These are phyloP conservation scores for Candida ortonii DNA, from an alignment of 805 yeast genomes.

Conservation along the genomic window DNA sequence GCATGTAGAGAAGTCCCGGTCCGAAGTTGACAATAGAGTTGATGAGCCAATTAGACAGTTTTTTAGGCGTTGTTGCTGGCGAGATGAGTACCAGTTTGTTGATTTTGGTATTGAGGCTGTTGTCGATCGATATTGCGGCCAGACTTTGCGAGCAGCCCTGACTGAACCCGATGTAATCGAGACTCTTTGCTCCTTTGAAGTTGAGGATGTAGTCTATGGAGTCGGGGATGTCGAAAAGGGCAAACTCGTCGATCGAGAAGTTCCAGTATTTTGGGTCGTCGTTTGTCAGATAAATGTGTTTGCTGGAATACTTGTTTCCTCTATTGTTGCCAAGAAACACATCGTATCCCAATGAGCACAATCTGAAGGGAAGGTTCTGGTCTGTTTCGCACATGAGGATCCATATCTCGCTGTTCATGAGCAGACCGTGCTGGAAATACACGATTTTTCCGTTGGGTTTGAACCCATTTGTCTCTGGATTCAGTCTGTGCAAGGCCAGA, in stretches of 20 bases:
- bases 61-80: conserved; percentile 94
- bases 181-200: conserved; percentile 39
- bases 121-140: conserved; percentile 73
- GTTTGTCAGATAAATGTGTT: conserved; percentile 51
- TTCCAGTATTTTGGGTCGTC: conserved; percentile 70
- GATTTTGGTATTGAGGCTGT: conserved; percentile 59
- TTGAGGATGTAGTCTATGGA: conserved; percentile 71
- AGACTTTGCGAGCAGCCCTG: conserved; percentile 96
- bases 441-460: conserved; percentile 49
- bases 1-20: conserved; percentile 65
- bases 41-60: conserved; percentile 71
- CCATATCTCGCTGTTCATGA: conserved; percentile 82
- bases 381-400: conserved; percentile 37
- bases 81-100: conserved; percentile 56
- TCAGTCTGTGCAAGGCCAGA: conserved; percentile 69
- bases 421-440: conserved; percentile 86
- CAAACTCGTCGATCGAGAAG: conserved; percentile 90
- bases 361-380: conserved; percentile 66
- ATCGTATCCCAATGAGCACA: conserved; percentile 82
- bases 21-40: conserved; percentile 75
- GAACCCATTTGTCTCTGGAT: conserved; percentile 34
- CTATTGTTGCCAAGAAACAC: conserved; percentile 94
- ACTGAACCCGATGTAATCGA: conserved; percentile 84
- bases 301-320: conserved; percentile 88
- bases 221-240: conserved; percentile 85